Evolutionary conservation across 441 rosid species (phyloP).

Genomic region (Pelargonium myrrhifolium): DNA sequence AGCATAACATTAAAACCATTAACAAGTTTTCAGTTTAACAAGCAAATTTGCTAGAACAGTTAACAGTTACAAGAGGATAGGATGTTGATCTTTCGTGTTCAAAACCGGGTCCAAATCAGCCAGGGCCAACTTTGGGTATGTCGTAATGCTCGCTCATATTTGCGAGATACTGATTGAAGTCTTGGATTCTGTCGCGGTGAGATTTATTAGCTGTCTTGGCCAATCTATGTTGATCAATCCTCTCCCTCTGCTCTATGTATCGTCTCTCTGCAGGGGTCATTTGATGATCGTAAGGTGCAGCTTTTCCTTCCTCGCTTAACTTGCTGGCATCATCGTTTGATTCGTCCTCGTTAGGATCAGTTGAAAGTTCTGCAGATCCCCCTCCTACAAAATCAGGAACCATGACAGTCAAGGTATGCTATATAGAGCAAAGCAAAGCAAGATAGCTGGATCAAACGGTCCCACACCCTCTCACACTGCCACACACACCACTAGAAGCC

Average conservation of each 20-base stretch:
- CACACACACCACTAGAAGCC: too few species aligned
- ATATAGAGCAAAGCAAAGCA: background rate
- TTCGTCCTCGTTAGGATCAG: constrained; percentile 23
- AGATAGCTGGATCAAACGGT: too few species aligned
- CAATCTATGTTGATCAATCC: constrained; percentile 44
- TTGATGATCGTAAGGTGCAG: constrained; percentile 29
- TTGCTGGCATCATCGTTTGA: constrained; percentile 20
- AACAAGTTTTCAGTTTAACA: too few species aligned
- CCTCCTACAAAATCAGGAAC: constrained; percentile 22
- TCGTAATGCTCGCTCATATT: constrained; percentile 73
- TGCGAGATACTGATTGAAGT: constrained; percentile 65
- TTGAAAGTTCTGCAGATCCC: constrained; percentile 22
- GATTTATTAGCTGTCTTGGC: constrained; percentile 60
- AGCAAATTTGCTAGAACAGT: too few species aligned
- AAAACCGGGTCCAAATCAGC: constrained; percentile 19
- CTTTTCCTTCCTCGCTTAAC: constrained; percentile 28
- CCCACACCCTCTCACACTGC: too few species aligned
- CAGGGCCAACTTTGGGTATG: constrained; percentile 78
- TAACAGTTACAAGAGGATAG: too few species aligned
- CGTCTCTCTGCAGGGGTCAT: constrained; percentile 60
- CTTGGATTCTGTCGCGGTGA: constrained; percentile 62
- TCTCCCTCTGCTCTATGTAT: constrained; percentile 51
- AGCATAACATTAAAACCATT: too few species aligned
- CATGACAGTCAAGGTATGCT: background rate
- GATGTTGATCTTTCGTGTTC: background rate